A percentile compares a stretch with the other conserved stretches of the same genome.
These are phyloP conservation scores for Claviceps paspali DNA, from an alignment of 2,329 filamentous ascomycete species.

Conservation along the genomic window DNA sequence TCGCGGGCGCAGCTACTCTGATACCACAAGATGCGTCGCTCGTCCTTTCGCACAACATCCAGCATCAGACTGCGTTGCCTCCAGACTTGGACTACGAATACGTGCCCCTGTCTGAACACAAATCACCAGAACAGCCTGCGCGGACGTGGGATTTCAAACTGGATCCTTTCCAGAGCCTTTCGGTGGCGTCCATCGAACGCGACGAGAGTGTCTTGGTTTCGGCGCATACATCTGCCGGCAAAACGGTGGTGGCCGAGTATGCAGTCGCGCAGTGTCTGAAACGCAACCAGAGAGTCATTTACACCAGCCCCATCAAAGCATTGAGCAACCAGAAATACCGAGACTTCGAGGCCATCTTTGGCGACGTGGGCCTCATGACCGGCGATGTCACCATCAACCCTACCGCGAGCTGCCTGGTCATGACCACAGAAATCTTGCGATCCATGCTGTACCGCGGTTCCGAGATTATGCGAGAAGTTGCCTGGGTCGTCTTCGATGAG, in stretches of 20 bases:
- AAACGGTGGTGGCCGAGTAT: conserved; percentile 96
- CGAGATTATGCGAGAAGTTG: conserved; percentile 98
- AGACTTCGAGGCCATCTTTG: conserved; percentile 91
- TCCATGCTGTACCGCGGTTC: conserved; percentile 97
- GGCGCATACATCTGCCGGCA: conserved; percentile 92
- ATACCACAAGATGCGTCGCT: conserved; percentile 53
- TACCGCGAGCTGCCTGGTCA: conserved; percentile 91
- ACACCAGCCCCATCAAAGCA: conserved; percentile 97
- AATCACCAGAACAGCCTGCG: conserved; percentile 74
- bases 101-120: conserved; percentile 87
- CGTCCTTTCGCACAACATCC: conserved; percentile 89
- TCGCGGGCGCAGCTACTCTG: conserved; percentile 63
- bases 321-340: conserved; percentile 97
- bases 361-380: conserved; percentile 95
- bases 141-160: conserved; percentile 77
- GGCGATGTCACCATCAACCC: conserved; percentile 99
- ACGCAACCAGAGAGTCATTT: conserved; percentile 96
- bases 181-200: conserved; percentile 86
- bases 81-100: conserved; percentile 91
- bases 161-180: conserved; percentile 92
- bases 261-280: conserved; percentile 94
- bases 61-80: conserved; percentile 91
- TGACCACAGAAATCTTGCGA: conserved; percentile 98
- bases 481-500: conserved; percentile 96
- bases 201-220: conserved; percentile 95